Percentiles rank a stretch among this genome's conserved stretches.
Conservation (phyloP, 441 rosid genomes). For the Pelargonium citronellum region DNA sequence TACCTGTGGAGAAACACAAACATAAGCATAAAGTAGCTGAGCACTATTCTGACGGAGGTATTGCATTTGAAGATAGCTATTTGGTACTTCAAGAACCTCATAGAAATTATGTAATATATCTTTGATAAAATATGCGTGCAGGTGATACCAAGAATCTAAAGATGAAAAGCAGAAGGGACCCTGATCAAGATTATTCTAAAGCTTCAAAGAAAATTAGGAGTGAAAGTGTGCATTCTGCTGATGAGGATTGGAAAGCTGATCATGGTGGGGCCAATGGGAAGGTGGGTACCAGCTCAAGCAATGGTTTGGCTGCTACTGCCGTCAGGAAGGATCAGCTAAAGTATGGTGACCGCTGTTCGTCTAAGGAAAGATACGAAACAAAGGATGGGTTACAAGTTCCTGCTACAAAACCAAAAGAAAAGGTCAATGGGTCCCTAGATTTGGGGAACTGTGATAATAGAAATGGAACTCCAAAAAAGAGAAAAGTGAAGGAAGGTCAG, state of each 20-base stretch:
- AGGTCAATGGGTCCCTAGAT: constrained; percentile 36
- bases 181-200: constrained; percentile 41
- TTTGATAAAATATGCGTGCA: constrained; percentile 29
- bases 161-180: constrained; percentile 50
- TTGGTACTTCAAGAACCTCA: not conserved
- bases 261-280: constrained; percentile 32
- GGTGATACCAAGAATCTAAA: constrained; percentile 53
- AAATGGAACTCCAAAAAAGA: constrained; percentile 33
- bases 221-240: constrained; percentile 37
- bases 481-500: constrained; percentile 39
- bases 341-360: constrained; percentile 30
- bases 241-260: constrained; percentile 45
- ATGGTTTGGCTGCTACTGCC: constrained; percentile 38
- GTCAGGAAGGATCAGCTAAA: constrained; percentile 43
- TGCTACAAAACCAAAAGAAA: constrained; percentile 44
- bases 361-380: constrained; percentile 33
- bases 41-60: constrained; percentile 67
- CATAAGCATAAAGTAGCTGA: constrained; percentile 47
- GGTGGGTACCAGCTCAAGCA: constrained; percentile 42
- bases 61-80: constrained; percentile 23
- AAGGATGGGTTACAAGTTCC: constrained; percentile 36
- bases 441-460: constrained; percentile 33
- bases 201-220: constrained; percentile 60
- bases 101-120: constrained; percentile 23
- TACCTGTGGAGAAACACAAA: constrained; percentile 42